These are phyloP conservation scores for Ophiosphaerella herpotricha DNA, from an alignment of 2,329 filamentous ascomycete species.

Conservation along the genomic window DNA sequence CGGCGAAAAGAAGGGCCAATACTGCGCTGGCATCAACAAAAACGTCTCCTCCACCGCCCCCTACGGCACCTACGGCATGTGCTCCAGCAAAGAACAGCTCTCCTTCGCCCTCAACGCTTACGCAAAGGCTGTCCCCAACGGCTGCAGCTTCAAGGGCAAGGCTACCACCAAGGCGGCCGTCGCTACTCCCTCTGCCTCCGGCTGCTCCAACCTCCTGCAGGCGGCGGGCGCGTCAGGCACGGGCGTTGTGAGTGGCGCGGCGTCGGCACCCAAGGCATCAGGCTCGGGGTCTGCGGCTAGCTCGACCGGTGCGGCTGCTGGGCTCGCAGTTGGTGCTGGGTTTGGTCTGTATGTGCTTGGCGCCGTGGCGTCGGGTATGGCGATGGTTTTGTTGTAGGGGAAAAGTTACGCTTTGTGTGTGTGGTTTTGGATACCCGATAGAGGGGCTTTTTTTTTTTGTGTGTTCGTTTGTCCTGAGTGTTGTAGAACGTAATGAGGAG, in stretches of 20 bases:
- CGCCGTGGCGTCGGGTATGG: constrained; percentile 57
- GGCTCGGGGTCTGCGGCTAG: constrained; percentile 13
- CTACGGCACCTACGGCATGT: constrained; percentile 82
- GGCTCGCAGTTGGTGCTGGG: constrained; percentile 51
- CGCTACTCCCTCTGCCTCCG: constrained; percentile 51
- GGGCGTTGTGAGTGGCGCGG: constrained; percentile 54
- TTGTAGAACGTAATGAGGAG: no score
- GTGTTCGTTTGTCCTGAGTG: no score
- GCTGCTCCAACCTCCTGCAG: constrained; percentile 64
- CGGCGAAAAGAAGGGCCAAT: constrained; percentile 55
- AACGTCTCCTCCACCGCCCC: constrained; percentile 66
- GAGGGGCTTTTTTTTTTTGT: no score
- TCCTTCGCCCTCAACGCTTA: constrained; percentile 76
- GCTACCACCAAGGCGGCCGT: constrained; percentile 60
- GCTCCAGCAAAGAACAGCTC: constrained; percentile 70
- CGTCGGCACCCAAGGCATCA: constrained; percentile 20
- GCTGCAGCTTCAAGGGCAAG: constrained; percentile 74
- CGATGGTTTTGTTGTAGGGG: constrained; percentile 60
- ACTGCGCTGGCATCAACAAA: constrained; percentile 70
- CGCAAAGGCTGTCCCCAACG: constrained; percentile 53
- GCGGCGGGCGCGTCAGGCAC: constrained; percentile 67
- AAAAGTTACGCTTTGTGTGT: background rate
- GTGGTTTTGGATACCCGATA: no score
- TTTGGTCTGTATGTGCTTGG: constrained; percentile 56
- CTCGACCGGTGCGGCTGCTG: constrained; percentile 45